These are phyloP conservation scores for Mycena floridula DNA, from an alignment of 768 basidiomycete species.

Conservation along the genomic window DNA sequence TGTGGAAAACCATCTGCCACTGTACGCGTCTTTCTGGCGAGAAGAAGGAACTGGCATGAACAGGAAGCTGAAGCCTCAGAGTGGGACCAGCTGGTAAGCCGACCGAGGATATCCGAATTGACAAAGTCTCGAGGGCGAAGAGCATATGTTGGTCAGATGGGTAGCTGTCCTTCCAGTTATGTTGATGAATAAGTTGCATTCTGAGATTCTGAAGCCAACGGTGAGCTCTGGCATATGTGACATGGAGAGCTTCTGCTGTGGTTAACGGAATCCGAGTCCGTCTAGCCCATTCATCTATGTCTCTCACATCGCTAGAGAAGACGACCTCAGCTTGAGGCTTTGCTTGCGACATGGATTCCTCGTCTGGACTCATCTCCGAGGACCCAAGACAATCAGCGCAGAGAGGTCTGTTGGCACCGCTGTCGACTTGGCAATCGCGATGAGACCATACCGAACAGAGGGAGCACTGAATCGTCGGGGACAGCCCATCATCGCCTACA, in stretches of 20 bases:
- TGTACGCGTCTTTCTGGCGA: slow-evolving; percentile 78
- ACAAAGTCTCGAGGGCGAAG: slow-evolving; percentile 71
- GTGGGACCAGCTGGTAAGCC: slow-evolving; percentile 75
- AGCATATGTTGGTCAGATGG: slow-evolving; percentile 65
- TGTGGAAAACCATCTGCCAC: slow-evolving; percentile 89
- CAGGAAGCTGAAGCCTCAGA: slow-evolving; percentile 65
- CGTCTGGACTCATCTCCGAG: too few relatives aligned
- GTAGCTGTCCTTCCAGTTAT: slow-evolving; percentile 63
- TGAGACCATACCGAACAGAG: too few relatives aligned
- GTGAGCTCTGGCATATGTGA: slow-evolving; percentile 76
- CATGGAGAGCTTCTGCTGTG: slow-evolving; percentile 75
- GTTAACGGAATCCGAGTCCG: slow-evolving; percentile 78
- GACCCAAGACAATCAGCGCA: too few relatives aligned
- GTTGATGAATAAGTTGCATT: slow-evolving; percentile 54
- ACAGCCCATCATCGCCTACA: too few relatives aligned
- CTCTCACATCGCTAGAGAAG: slow-evolving; percentile 73
- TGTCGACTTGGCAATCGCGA: too few relatives aligned
- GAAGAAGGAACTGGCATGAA: slow-evolving; percentile 81
- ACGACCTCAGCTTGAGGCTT: slow-evolving; percentile 51
- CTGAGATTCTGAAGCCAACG: slow-evolving; percentile 67
- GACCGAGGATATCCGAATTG: slow-evolving; percentile 70
- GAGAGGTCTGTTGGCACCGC: too few relatives aligned
- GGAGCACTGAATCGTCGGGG: too few relatives aligned
- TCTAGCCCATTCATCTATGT: slow-evolving; percentile 80
- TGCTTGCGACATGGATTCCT: slow-evolving; percentile 7